Conservation (phyloP, 805 yeast genomes). For the Candida chauliodis region DNA sequence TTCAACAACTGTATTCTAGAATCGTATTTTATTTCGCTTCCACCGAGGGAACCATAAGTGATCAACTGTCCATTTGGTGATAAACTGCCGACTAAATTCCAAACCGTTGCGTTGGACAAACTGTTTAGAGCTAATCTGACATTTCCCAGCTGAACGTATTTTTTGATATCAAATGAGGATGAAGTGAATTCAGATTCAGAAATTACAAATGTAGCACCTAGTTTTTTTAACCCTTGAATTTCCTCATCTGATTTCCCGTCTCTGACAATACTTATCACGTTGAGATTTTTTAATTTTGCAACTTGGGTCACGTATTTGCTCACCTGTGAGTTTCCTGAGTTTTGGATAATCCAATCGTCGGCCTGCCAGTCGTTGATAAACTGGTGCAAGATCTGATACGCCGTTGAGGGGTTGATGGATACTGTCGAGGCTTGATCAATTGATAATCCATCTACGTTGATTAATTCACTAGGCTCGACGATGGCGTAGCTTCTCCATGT, state of each 20-base stretch:
- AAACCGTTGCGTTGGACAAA: conserved; percentile 25
- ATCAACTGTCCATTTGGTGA: conserved; percentile 25
- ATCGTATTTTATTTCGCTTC: conserved; percentile 16
- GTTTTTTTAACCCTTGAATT: conserved; percentile 16
- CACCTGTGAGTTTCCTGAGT: conserved; percentile 35
- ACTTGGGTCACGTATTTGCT: conserved; percentile 27
- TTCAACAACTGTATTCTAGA: conserved; percentile 26
- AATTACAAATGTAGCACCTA: conserved; percentile 32
- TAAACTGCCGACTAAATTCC: conserved; percentile 20
- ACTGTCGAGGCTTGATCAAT: conserved; percentile 75
- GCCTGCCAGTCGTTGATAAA: conserved; percentile 38
- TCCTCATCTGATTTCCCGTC: conserved; percentile 24
- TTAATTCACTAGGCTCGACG: conserved; percentile 34
- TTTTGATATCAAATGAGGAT: conserved; percentile 13
- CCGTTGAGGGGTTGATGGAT: conserved; percentile 85
- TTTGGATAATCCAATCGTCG: conserved; percentile 26
- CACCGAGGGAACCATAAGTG: conserved; percentile 24
- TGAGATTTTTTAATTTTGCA: conserved; percentile 21
- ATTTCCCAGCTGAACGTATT: conserved; percentile 12
- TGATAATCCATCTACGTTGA: conserved; percentile 20
- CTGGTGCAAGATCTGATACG: conserved; percentile 73
- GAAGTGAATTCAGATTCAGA: conserved; percentile 23
- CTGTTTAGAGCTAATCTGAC: conserved; percentile 31
- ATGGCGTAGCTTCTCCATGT: conserved; percentile 76
- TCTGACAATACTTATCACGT: conserved; percentile 26